Conservation (phyloP, 306 rosid genomes). For the Coriaria nepalensis region DNA sequence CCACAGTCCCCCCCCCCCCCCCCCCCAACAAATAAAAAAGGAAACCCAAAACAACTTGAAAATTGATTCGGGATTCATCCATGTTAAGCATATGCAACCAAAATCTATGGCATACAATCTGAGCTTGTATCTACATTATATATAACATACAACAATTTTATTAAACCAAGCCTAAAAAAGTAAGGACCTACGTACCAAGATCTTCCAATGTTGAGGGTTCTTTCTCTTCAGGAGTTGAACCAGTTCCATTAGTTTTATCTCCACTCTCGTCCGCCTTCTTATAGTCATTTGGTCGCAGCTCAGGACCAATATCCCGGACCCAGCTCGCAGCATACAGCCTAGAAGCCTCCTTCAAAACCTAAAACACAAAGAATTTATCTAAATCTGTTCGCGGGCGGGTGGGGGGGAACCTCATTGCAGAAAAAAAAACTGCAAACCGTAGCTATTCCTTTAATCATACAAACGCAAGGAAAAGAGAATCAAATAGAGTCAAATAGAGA, state of each 20-base stretch:
- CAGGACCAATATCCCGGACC: slow-evolving; percentile 93
- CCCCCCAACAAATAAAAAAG: no score
- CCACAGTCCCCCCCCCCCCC: no score
- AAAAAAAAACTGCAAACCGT: not conserved
- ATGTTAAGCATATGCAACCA: no score
- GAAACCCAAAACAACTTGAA: no score
- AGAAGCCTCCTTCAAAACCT: slow-evolving; percentile 75
- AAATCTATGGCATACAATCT: not conserved
- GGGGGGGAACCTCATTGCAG: no score
- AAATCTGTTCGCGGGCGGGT: no score
- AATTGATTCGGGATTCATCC: no score
- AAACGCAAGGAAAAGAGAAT: not conserved
- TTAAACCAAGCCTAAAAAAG: slow-evolving; percentile 2
- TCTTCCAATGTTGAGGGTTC: slow-evolving; percentile 75
- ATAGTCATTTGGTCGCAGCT: slow-evolving; percentile 71
- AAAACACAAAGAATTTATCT: slow-evolving; percentile 1
- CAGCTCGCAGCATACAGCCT: slow-evolving; percentile 84
- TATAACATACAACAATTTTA: not conserved
- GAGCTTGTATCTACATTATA: not conserved
- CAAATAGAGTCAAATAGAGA: not conserved
- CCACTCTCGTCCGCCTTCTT: slow-evolving; percentile 43
- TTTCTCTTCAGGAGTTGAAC: slow-evolving; percentile 30
- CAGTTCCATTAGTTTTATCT: slow-evolving; percentile 23
- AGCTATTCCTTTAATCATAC: slow-evolving; percentile 18
- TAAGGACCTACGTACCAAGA: slow-evolving; percentile 40